These are phyloP conservation scores for Porogramme epimiltina DNA, from an alignment of 1,284 basidiomycete species.

Conservation along the genomic window DNA sequence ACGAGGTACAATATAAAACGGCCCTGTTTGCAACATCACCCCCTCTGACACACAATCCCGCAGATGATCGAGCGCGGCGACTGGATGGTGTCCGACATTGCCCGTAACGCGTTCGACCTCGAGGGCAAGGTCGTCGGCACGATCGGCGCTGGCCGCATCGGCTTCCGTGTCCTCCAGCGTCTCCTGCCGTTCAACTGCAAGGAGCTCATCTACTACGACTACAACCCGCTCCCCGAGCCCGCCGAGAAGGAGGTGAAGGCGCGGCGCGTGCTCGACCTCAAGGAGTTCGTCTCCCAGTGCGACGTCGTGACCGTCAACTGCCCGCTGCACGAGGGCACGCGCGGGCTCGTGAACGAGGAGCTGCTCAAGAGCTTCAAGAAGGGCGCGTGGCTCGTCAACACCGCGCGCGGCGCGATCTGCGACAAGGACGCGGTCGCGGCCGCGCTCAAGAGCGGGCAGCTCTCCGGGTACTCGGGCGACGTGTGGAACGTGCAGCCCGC, in stretches of 20 bases:
- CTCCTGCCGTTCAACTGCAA: slow-evolving; percentile 88
- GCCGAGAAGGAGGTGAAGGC: slow-evolving; percentile 74
- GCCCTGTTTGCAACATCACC: slow-evolving; percentile 3
- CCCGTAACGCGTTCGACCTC: slow-evolving; percentile 84
- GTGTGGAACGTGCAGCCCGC: slow-evolving; percentile 85
- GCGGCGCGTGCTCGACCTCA: slow-evolving; percentile 80
- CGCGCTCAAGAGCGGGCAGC: slow-evolving; percentile 79
- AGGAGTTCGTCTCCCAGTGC: slow-evolving; percentile 82
- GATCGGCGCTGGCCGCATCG: slow-evolving; percentile 86
- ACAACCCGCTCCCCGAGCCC: slow-evolving; percentile 77
- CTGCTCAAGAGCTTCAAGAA: slow-evolving; percentile 91
- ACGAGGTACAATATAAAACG: slow-evolving; percentile 52
- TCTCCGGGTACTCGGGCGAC: slow-evolving; percentile 72
- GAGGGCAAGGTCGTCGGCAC: slow-evolving; percentile 93
- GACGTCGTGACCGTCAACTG: slow-evolving; percentile 90
- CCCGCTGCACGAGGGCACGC: slow-evolving; percentile 89
- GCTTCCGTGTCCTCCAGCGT: slow-evolving; percentile 89
- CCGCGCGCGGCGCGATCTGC: slow-evolving; percentile 92
- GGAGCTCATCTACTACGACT: slow-evolving; percentile 94
- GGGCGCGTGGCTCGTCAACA: slow-evolving; percentile 91
- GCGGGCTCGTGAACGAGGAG: slow-evolving; percentile 81
- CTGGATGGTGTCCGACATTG: slow-evolving; percentile 85
- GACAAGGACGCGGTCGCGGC: slow-evolving; percentile 80
- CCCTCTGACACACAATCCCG: not conserved
- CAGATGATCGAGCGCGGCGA: slow-evolving; percentile 84